Conservation (phyloP, 169 alveolate species). For the Plasmodium knowlesi region DNA sequence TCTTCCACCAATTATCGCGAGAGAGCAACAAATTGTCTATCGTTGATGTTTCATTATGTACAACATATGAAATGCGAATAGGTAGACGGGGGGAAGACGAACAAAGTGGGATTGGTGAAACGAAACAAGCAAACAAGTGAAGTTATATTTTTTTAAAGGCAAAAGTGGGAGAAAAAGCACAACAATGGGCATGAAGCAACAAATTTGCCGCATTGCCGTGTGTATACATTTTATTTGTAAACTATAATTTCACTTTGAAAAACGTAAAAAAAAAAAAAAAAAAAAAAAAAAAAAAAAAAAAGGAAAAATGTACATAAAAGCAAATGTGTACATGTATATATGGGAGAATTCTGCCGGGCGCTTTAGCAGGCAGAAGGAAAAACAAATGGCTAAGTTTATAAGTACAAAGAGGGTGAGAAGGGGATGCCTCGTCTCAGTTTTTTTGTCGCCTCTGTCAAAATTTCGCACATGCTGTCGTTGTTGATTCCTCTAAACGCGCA, state of each 20-base stretch:
- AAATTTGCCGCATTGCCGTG: neutral
- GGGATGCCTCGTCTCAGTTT: conserved; percentile 98
- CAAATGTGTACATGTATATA: neutral
- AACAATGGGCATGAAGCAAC: neutral
- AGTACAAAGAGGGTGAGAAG: conserved; percentile 97
- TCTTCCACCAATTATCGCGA: neutral
- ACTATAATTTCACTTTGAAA: neutral
- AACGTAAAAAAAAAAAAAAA: conserved; percentile 12
- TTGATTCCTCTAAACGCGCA: conserved; percentile 97
- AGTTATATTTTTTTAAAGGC: neutral
- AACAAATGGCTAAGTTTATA: conserved; percentile 58
- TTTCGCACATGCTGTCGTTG: conserved; percentile 94
- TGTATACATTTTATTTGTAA: neutral
- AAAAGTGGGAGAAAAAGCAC: neutral
- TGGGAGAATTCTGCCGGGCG: neutral
- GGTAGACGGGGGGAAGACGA: neutral
- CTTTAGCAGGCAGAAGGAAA: neutral
- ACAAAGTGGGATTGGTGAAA: neutral
- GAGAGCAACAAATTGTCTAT: neutral
- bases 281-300: conserved; percentile 9
- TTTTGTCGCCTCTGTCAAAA: conserved; percentile 92
- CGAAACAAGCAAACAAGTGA: neutral
- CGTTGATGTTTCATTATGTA: neutral
- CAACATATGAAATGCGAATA: neutral
- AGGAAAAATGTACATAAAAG: neutral